Conservation (phyloP, 2,329 filamentous ascomycete genomes). For the Venturia nashicola region DNA sequence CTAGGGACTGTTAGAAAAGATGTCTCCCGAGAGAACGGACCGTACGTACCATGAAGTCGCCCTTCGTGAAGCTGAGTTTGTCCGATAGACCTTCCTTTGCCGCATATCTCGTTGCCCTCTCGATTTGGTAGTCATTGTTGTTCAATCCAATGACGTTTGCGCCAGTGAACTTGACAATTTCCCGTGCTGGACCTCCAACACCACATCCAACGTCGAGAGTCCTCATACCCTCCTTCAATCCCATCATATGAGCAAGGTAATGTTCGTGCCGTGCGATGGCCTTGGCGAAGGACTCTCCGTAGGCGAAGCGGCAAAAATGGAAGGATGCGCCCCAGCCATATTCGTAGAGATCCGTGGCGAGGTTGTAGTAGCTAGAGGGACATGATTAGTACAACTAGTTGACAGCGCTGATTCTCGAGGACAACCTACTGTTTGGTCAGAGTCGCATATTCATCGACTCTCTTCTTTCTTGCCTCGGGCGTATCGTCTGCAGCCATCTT, state of each 20-base stretch:
- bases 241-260: slow-evolving; percentile 85
- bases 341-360: slow-evolving; percentile 93
- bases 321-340: slow-evolving; percentile 95
- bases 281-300: slow-evolving; percentile 76
- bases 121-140: slow-evolving; percentile 99
- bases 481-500: slow-evolving; percentile 72
- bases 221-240: slow-evolving; percentile 72
- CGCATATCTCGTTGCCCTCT: slow-evolving; percentile 80
- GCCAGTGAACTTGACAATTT: slow-evolving; percentile 93
- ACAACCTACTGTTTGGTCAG: slow-evolving; percentile 75
- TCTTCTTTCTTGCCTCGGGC: slow-evolving; percentile 65
- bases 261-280: slow-evolving; percentile 95
- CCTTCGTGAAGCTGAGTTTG: slow-evolving; percentile 81
- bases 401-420: slow-evolving; percentile 12
- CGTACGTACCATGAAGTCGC: slow-evolving; percentile 72
- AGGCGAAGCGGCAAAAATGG: slow-evolving; percentile 91
- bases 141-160: slow-evolving; percentile 84
- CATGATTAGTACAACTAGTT: slow-evolving; percentile 18
- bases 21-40: background rate
- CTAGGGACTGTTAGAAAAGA: slow-evolving; percentile 25
- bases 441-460: slow-evolving; percentile 81
- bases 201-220: slow-evolving; percentile 95
- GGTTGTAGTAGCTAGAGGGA: slow-evolving; percentile 71
- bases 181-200: slow-evolving; percentile 86
- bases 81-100: slow-evolving; percentile 65